A percentile compares a stretch with the other conserved stretches of the same genome.
Evolutionary conservation across 805 yeast genomes (phyloP).

Genomic region (Myxozyma kluyveri): DNA sequence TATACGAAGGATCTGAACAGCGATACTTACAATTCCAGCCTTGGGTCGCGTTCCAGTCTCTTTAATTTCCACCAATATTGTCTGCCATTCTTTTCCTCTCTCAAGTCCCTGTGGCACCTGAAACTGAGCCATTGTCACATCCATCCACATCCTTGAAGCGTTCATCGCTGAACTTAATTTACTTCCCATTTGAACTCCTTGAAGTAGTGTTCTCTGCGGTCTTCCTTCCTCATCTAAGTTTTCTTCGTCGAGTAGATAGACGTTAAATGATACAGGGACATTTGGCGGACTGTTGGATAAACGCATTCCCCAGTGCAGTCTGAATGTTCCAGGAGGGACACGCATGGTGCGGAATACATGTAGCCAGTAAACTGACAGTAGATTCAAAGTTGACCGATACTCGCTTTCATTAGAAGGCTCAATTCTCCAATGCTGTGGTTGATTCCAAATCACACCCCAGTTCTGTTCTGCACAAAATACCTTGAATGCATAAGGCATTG

Average conservation of each 20-base stretch:
- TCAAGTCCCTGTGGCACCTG: slow-evolving; percentile 8
- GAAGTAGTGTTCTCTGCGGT: slow-evolving; percentile 9
- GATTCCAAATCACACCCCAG: slow-evolving; percentile 28
- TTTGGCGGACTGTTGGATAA: background rate
- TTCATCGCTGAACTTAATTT: background rate
- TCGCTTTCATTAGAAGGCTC: slow-evolving; percentile 4
- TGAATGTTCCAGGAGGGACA: slow-evolving; percentile 21
- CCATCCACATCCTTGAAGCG: slow-evolving; percentile 9
- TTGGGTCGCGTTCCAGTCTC: slow-evolving; percentile 17
- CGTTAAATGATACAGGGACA: slow-evolving; percentile 8
- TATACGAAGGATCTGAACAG: no score
- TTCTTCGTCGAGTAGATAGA: slow-evolving; percentile 12
- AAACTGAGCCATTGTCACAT: slow-evolving; percentile 19
- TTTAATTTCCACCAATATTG: slow-evolving; percentile 15
- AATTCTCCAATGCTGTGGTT: slow-evolving; percentile 7
- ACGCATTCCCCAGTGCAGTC: slow-evolving; percentile 21
- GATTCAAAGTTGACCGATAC: slow-evolving; percentile 1
- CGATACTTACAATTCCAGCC: no score
- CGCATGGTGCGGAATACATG: slow-evolving; percentile 15
- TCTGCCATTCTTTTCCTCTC: slow-evolving; percentile 21
- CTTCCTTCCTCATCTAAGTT: slow-evolving; percentile 13
- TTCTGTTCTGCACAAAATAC: slow-evolving; percentile 15
- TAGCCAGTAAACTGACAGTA: slow-evolving; percentile 13
- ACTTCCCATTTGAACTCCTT: slow-evolving; percentile 3
- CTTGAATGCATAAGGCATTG: slow-evolving; percentile 19